Evolutionary conservation across 352 stramenopile genomes (phyloP).

Genomic region (Phytophthora vignae): DNA sequence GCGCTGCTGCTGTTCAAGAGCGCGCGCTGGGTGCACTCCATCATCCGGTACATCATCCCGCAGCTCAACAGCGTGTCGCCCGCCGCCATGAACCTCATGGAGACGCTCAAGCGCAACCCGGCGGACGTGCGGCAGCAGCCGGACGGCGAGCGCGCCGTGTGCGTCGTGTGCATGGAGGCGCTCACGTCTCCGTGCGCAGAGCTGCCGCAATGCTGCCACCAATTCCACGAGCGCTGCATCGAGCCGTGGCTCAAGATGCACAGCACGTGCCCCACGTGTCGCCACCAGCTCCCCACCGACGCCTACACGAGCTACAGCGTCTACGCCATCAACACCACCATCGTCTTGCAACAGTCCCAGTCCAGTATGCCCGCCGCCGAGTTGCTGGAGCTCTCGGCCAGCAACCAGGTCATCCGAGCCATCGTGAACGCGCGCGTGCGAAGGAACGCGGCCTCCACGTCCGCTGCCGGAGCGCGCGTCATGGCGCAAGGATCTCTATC

Average conservation of each 20-base stretch:
- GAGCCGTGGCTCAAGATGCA: slow-evolving; percentile 90
- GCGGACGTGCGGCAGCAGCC: slow-evolving; percentile 29
- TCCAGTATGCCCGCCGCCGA: slow-evolving; percentile 78
- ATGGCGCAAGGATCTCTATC: slow-evolving; percentile 35
- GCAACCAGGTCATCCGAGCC: slow-evolving; percentile 88
- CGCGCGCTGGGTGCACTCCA: slow-evolving; percentile 89
- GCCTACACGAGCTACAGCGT: slow-evolving; percentile 89
- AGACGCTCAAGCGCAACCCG: slow-evolving; percentile 62
- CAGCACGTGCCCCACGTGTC: slow-evolving; percentile 86
- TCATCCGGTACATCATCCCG: slow-evolving; percentile 91
- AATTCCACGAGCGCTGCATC: slow-evolving; percentile 84
- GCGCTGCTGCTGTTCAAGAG: slow-evolving; percentile 89
- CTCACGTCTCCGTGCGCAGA: slow-evolving; percentile 63
- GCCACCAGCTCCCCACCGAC: slow-evolving; percentile 82
- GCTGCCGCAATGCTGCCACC: slow-evolving; percentile 77
- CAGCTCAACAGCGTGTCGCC: slow-evolving; percentile 88
- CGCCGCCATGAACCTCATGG: slow-evolving; percentile 64
- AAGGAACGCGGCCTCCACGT: slow-evolving; percentile 46
- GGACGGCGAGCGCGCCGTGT: slow-evolving; percentile 45
- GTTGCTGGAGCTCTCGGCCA: slow-evolving; percentile 81
- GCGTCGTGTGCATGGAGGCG: slow-evolving; percentile 88
- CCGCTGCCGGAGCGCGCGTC: background rate
- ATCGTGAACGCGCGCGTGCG: slow-evolving; percentile 88
- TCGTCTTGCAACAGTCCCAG: slow-evolving; percentile 88
- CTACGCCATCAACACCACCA: slow-evolving; percentile 92